These are phyloP conservation scores for Lepidium didymum DNA, from an alignment of 345 rosid species.

Conservation along the genomic window DNA sequence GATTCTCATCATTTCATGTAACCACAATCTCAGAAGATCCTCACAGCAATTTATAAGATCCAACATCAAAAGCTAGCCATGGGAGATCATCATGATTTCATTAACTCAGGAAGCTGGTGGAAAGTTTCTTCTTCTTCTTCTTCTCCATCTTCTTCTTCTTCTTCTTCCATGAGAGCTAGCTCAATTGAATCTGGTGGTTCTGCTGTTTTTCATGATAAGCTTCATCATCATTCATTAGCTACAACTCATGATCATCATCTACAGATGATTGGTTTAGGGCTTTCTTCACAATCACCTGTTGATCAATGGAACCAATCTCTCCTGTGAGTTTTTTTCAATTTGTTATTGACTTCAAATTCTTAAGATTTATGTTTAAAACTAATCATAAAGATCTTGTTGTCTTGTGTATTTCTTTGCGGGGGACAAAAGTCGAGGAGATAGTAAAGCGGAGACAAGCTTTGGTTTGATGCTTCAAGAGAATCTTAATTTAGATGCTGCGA, in stretches of 20 bases:
- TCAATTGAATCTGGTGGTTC: constrained; percentile 55
- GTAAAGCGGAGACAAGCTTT: constrained; percentile 52
- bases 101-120: constrained; percentile 35
- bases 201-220: constrained; percentile 45
- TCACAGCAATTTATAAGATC: constrained; percentile 20
- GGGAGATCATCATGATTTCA: constrained; percentile 36
- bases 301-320: constrained; percentile 85
- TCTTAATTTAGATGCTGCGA: constrained; percentile 42
- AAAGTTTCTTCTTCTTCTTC: constrained; percentile 29
- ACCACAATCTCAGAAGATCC: constrained; percentile 21
- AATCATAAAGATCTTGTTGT: neutral
- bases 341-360: neutral
- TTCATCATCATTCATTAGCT: constrained; percentile 30
- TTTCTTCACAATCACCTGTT: constrained; percentile 59
- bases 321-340: constrained; percentile 46
- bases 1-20: constrained; percentile 31
- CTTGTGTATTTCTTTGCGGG: constrained; percentile 3
- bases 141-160: constrained; percentile 51
- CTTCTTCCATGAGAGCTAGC: constrained; percentile 50
- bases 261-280: constrained; percentile 85
- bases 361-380: neutral
- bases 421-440: constrained; percentile 48
- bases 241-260: constrained; percentile 31
- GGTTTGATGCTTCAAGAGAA: constrained; percentile 73
- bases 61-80: constrained; percentile 16